Evolutionary conservation across 345 rosid species (phyloP).

Genomic region (Salix udensis): DNA sequence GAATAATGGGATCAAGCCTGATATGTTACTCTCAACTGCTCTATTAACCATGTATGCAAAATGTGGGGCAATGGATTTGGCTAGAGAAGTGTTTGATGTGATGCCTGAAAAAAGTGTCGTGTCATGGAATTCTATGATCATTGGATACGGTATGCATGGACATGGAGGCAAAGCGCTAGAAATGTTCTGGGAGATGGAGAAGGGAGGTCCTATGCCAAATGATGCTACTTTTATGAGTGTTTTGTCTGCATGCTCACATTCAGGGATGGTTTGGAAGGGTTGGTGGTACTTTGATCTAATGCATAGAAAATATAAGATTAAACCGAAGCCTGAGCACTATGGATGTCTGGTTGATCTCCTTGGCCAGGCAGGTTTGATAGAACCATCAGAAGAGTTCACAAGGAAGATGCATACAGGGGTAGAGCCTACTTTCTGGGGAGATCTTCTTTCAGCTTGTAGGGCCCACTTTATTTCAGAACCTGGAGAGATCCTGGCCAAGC

Average conservation of each 20-base stretch:
- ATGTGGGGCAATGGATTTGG: constrained; percentile 28
- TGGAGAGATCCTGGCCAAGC: constrained; percentile 48
- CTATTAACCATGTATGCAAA: constrained; percentile 47
- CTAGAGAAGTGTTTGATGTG: constrained; percentile 25
- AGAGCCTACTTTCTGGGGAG: constrained; percentile 32
- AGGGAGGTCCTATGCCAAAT: constrained; percentile 42
- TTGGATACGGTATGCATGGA: constrained; percentile 33
- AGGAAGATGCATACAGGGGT: constrained; percentile 23
- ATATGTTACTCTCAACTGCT: constrained; percentile 53
- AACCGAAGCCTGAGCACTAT: constrained; percentile 52
- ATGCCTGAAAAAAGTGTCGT: constrained; percentile 31
- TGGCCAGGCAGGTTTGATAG: constrained; percentile 41
- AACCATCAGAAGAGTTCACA: constrained; percentile 36
- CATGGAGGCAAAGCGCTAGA: constrained; percentile 46
- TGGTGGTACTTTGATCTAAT: constrained; percentile 59
- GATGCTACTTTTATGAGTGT: constrained; percentile 48
- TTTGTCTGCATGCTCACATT: constrained; percentile 50
- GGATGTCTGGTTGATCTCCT: constrained; percentile 62
- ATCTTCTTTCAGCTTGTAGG: constrained; percentile 41
- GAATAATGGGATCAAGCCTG: constrained; percentile 31
- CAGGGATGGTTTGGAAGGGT: constrained; percentile 59
- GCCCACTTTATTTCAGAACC: constrained; percentile 30
- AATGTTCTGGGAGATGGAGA: constrained; percentile 49
- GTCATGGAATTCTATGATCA: constrained; percentile 36
- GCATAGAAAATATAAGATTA: constrained; percentile 44